A percentile compares a stretch with the other conserved stretches of the same genome.
These are phyloP conservation scores for Stachybotrys elegans DNA, from an alignment of 2,329 filamentous ascomycete species.

Conservation along the genomic window DNA sequence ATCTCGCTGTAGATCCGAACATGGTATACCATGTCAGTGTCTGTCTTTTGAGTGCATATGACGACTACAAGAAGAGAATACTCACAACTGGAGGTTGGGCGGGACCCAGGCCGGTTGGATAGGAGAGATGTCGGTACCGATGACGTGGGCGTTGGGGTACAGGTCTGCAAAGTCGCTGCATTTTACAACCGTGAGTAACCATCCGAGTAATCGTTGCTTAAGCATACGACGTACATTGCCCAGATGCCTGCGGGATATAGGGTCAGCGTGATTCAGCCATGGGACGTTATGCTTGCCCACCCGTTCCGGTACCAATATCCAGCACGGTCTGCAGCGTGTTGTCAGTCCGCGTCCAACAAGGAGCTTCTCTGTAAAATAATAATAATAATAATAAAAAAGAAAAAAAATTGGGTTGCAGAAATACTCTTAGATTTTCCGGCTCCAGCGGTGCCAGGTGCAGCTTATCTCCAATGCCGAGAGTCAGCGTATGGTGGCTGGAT, in stretches of 20 bases:
- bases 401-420: no score
- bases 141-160: conserved; percentile 21
- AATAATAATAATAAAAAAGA: no score
- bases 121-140: conserved; percentile 29
- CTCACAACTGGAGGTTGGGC: conserved; percentile 25
- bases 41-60: no score
- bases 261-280: background rate
- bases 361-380: no score
- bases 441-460: background rate
- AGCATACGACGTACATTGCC: background rate
- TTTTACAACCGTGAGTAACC: background rate
- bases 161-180: conserved; percentile 24
- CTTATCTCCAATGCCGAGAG: background rate
- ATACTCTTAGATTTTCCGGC: background rate
- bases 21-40: no score
- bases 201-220: no score
- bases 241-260: background rate
- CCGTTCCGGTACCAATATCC: background rate
- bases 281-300: background rate
- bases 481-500: background rate
- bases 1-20: no score
- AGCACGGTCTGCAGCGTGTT: background rate
- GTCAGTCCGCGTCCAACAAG: no score
- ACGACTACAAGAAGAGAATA: no score
- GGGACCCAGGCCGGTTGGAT: conserved; percentile 28